These are phyloP conservation scores for Exophiala alcalophila DNA, from an alignment of 2,329 filamentous ascomycete species.

Conservation along the genomic window DNA sequence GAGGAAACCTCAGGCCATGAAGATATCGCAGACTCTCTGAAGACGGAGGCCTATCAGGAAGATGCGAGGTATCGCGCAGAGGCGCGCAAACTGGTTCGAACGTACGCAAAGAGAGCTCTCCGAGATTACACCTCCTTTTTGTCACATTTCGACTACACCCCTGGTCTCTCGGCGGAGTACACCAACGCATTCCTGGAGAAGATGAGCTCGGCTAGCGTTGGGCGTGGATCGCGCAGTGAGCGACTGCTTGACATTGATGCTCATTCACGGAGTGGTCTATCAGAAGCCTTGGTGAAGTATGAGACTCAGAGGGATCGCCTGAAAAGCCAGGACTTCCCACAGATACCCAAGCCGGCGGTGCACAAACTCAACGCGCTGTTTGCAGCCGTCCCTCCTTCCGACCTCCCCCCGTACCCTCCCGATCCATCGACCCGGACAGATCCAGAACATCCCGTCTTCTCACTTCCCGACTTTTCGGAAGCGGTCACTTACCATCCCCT, in stretches of 20 bases:
- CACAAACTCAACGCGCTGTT: constrained; percentile 66
- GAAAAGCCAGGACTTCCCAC: constrained; percentile 3
- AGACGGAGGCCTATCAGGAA: constrained; percentile 44
- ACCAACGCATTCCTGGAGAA: constrained; percentile 53
- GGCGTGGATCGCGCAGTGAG: constrained; percentile 32
- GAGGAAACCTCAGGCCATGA: constrained; percentile 18
- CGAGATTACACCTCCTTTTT: constrained; percentile 72
- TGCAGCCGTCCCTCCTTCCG: constrained; percentile 61
- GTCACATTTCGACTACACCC: constrained; percentile 73
- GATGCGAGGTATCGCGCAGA: constrained; percentile 46
- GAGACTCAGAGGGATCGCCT: constrained; percentile 12
- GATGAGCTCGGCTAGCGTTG: constrained; percentile 56
- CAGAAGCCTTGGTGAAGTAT: constrained; percentile 25
- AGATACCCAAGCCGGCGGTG: constrained; percentile 39
- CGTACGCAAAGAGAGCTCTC: constrained; percentile 71
- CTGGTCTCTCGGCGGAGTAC: constrained; percentile 60
- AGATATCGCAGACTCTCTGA: constrained; percentile 34
- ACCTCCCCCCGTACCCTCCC: constrained; percentile 65
- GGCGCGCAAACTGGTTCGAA: constrained; percentile 66
- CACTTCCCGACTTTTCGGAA: constrained; percentile 53
- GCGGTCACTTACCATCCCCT: constrained; percentile 77
- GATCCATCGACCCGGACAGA: constrained; percentile 36
- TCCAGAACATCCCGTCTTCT: constrained; percentile 34
- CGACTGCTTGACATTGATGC: constrained; percentile 30
- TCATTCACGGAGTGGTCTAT: constrained; percentile 31